Conservation (phyloP, 768 basidiomycete species). For the Porpolomopsis calyptriformis region DNA sequence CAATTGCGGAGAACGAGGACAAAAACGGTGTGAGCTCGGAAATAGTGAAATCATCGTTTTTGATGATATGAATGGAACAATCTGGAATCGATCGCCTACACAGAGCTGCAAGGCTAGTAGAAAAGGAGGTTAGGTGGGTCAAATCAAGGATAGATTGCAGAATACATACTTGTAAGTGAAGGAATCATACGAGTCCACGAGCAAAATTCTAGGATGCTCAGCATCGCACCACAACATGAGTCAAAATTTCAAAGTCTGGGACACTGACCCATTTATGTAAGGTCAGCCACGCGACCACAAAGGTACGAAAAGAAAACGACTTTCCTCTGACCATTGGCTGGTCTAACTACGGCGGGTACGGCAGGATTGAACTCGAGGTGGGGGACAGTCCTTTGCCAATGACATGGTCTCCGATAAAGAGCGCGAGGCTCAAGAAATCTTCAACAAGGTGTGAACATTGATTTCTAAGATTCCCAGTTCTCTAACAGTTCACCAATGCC, state of each 20-base stretch:
- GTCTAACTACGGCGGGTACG: too few relatives aligned
- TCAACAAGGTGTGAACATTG: slow-evolving; percentile 18
- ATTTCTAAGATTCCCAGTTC: neutral
- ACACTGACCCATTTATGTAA: too few relatives aligned
- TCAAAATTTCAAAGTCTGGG: too few relatives aligned
- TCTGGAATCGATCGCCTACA: slow-evolving; percentile 53
- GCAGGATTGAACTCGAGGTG: neutral
- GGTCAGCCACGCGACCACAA: too few relatives aligned
- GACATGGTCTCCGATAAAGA: neutral
- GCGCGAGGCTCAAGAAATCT: slow-evolving; percentile 12
- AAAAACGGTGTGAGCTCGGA: slow-evolving; percentile 43
- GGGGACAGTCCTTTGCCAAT: neutral
- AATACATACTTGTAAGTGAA: slow-evolving; percentile 77
- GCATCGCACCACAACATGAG: neutral
- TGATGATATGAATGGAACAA: slow-evolving; percentile 57
- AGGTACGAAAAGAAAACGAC: too few relatives aligned
- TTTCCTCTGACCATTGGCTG: too few relatives aligned
- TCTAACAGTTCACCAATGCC: slow-evolving; percentile 1
- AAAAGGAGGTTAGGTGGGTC: slow-evolving; percentile 1
- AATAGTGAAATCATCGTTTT: slow-evolving; percentile 53
- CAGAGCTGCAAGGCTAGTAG: slow-evolving; percentile 56
- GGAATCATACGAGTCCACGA: slow-evolving; percentile 80
- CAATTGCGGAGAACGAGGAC: slow-evolving; percentile 51
- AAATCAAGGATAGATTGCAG: neutral
- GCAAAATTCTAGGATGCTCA: slow-evolving; percentile 41